A percentile compares a stretch with the other conserved stretches of the same genome.
These are phyloP conservation scores for Marchantia paleacea DNA, from an alignment of 225 moss, liverwort and hornwort genomes.

Conservation along the genomic window DNA sequence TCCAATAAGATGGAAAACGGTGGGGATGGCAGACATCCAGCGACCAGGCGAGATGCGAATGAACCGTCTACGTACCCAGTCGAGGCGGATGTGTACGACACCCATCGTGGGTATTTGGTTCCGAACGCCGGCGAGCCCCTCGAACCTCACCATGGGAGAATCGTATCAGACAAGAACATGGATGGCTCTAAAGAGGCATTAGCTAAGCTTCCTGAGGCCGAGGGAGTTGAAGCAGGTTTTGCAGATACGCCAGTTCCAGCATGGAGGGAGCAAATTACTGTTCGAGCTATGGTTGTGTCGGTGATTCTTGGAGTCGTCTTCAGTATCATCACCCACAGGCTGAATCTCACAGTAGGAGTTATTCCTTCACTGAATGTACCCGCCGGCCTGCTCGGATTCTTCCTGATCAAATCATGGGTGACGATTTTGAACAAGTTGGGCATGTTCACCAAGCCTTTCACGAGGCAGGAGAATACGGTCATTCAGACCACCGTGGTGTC, in stretches of 20 bases:
- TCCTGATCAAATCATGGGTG: slow-evolving; percentile 56
- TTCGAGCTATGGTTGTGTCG: slow-evolving; percentile 60
- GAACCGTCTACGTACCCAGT: slow-evolving; percentile 2
- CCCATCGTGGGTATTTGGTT: not conserved
- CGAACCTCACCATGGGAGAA: not conserved
- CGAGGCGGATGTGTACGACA: slow-evolving; percentile 26
- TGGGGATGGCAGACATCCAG: slow-evolving; percentile 1
- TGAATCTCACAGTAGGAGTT: slow-evolving; percentile 83
- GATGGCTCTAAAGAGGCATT: not conserved
- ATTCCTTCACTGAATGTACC: slow-evolving; percentile 86
- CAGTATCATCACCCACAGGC: slow-evolving; percentile 75
- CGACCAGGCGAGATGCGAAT: slow-evolving; percentile 8
- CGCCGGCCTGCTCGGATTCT: slow-evolving; percentile 81
- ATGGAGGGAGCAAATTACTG: slow-evolving; percentile 75
- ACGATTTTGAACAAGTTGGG: slow-evolving; percentile 39
- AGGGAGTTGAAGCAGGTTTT: slow-evolving; percentile 4
- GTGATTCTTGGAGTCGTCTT: slow-evolving; percentile 53
- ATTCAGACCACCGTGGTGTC: slow-evolving; percentile 90
- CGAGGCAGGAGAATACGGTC: slow-evolving; percentile 96
- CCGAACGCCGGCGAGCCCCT: not conserved
- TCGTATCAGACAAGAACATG: not conserved
- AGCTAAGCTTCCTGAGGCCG: not conserved
- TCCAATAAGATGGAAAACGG: slow-evolving; percentile 1
- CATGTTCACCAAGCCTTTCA: slow-evolving; percentile 62
- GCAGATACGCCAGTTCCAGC: slow-evolving; percentile 41